Base-by-base conservation (phyloP, 1,139 yeast genomes). In the Saccharomyces hybrid region DNA sequence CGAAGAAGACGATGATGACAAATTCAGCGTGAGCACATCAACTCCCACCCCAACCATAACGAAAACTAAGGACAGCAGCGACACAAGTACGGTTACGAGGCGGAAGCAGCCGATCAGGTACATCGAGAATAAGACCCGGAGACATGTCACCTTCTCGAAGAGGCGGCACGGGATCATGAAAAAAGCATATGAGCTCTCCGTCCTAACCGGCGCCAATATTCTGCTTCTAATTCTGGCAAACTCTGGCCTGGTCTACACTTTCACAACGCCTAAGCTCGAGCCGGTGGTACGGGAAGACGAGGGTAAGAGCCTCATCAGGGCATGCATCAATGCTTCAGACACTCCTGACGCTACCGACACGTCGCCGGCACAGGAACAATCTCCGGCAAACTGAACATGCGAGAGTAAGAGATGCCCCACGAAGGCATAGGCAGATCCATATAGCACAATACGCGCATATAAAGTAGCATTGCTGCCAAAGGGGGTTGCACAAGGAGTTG, bases 81-180 rank as follows among this genome's bases (percentile, higher is more conserved):
- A n/a, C 49, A 16, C 34, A 13, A 13, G 32, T 16, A 25, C 32
- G n/a, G 7, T 9, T 11, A 23, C 50, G 73, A 82, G 97, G 73
- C 85, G 97, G 74, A 93, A 91, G 74, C 89, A 90, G 67, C 98
- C 91, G 70, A 90, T 93, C 72, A 89, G 88, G 75, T 93, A 90
- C 69, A 93, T 93, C 66, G 96, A 90, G 73, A 98, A 93, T 73
- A 93, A 90, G 74, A 88, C 96, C 28, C 83, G 98, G 71, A 87
- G 99, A 68, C 99, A 93, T 73, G 93, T 93, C 62, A 93, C 99
- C 14, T 93, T 93, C 67, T 88, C 96, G 56, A 93, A 91, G 76
- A 87, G 98, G 74, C 88, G 90, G 73, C 97, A 96, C 44, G 98
- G 98, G 58, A 90, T 93, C 68, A 91, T 93, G 97, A 91, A 91